A percentile compares a stretch with the other conserved stretches of the same genome.
Conservation (phyloP, 495 filamentous ascomycete genomes). For the Thermochaetoides thermophila region DNA sequence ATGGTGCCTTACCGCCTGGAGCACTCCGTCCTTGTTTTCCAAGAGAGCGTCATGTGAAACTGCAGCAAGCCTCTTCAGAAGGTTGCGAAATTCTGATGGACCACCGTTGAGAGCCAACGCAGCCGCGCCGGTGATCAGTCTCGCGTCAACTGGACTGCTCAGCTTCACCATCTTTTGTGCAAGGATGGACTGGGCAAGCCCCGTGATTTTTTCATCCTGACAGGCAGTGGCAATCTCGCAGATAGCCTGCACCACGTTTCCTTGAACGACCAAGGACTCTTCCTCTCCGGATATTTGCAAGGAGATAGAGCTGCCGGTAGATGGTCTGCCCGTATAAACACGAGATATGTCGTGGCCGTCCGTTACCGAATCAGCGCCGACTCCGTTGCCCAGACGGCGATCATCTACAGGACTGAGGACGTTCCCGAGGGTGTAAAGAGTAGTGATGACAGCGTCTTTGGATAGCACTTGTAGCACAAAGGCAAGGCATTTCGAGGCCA, state of each 20-base stretch:
- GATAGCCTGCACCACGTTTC: constrained; percentile 76
- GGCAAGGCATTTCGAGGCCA: constrained; percentile 71
- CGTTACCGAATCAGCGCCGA: constrained; percentile 20
- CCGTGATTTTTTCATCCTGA: constrained; percentile 81
- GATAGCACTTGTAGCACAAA: constrained; percentile 66
- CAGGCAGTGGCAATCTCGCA: constrained; percentile 69
- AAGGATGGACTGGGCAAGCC: constrained; percentile 89
- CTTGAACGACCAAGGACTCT: constrained; percentile 54
- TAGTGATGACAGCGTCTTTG: constrained; percentile 86
- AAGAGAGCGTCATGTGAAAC: constrained; percentile 54
- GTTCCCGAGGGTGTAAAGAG: constrained; percentile 86
- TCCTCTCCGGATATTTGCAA: constrained; percentile 56
- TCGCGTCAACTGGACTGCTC: constrained; percentile 57
- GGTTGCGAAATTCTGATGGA: constrained; percentile 60
- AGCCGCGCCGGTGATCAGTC: constrained; percentile 71
- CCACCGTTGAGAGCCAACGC: constrained; percentile 59
- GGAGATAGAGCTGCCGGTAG: constrained; percentile 64
- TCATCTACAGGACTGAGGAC: constrained; percentile 58
- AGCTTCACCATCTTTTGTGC: constrained; percentile 83
- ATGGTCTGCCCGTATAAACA: constrained; percentile 39
- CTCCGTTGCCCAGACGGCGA: constrained; percentile 21
- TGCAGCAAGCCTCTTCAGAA: constrained; percentile 69
- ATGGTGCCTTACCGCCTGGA: constrained; percentile 56
- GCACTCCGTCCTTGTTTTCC: constrained; percentile 43
- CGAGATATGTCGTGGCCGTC: constrained; percentile 19